Evolutionary conservation across 768 basidiomycete species (phyloP), one percentile per base, ranked within the genome.

Genomic region (Leccinum ochraceum): DNA sequence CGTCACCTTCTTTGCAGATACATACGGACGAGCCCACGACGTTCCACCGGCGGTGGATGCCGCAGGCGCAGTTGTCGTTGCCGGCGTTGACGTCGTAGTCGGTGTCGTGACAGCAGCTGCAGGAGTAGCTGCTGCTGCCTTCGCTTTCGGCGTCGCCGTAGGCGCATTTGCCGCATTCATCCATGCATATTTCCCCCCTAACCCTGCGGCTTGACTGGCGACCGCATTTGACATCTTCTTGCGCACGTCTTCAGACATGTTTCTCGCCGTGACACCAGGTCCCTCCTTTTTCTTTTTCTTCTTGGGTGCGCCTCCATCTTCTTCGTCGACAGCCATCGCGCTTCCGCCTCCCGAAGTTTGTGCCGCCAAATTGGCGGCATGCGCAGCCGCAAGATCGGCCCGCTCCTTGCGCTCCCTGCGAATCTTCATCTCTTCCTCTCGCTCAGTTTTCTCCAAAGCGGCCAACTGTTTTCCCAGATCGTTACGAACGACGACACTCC

Each of bases 171-270:
- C 83, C 6, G 89, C 83, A 16, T 78, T 92, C 91, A 95, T 92
- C 94, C 94, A 95, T 16, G 90, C 81, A 67, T 94, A 95, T 74
- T 88, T 89, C 22, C 89, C 86, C 1, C 87, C 85, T 22, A 92
- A 70, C 0, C 94, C 94, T n/a, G 92, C 91, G 6, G 92, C 92
- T 70, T 92, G 92, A 64, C 87, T 89, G 24, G 94, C 94, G 6
- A 91, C 90, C 24, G 89, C 89, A 72, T 96, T 94, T 36, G 89
- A 90, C 87, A 95, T 87, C 72, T 92, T 94, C 81, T 95, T 95
- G 65, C 88, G 80, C 67, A 93, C 89, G 66, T 95, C 94, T 74
- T 94, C 94, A 6, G 87, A 89, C 90, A 95, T 92, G 69, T 94
- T 94, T 59, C 89, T 79, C 57, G 92, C 91, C 0, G 90, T 90